A percentile compares a stretch with the other conserved stretches of the same genome.
Conservation (phyloP, 768 basidiomycete genomes). For the Suillus sp. region DNA sequence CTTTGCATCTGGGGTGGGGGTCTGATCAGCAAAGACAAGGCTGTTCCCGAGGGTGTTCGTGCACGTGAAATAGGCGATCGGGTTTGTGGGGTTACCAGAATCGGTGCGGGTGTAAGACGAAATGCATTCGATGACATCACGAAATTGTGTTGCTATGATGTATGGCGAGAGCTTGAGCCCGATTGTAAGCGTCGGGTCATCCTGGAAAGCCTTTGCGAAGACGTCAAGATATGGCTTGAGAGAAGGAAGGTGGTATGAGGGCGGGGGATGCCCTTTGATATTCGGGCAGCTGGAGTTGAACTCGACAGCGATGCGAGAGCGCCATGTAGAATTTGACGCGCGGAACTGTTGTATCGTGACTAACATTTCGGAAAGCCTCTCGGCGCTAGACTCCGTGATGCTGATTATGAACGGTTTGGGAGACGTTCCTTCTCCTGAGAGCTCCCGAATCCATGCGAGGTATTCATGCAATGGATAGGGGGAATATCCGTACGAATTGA, state of each 20-base stretch:
- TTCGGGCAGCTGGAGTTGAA: slow-evolving; percentile 89
- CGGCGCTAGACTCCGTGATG: slow-evolving; percentile 63
- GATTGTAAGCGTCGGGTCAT: slow-evolving; percentile 59
- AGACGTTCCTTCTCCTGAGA: slow-evolving; percentile 39
- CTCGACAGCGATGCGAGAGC: slow-evolving; percentile 64
- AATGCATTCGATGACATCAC: slow-evolving; percentile 50
- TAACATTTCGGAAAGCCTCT: slow-evolving; percentile 57
- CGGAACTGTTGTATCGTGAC: slow-evolving; percentile 62
- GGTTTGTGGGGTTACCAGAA: slow-evolving; percentile 34
- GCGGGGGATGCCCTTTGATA: slow-evolving; percentile 60
- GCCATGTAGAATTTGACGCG: slow-evolving; percentile 31
- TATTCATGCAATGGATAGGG: slow-evolving; percentile 72
- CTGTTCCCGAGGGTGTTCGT: slow-evolving; percentile 80
- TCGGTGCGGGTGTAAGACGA: slow-evolving; percentile 37
- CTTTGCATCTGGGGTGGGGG: slow-evolving; percentile 28
- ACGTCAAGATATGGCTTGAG: slow-evolving; percentile 57
- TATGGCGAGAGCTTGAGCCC: slow-evolving; percentile 85
- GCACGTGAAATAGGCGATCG: slow-evolving; percentile 75
- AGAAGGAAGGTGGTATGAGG: slow-evolving; percentile 59
- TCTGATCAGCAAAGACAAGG: slow-evolving; percentile 63
- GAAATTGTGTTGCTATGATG: slow-evolving; percentile 62
- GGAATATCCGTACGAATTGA: slow-evolving; percentile 90
- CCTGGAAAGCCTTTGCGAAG: slow-evolving; percentile 49
- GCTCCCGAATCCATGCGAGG: slow-evolving; percentile 57
- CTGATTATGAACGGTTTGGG: slow-evolving; percentile 79